Evolutionary conservation across 805 yeast species (phyloP).

Genomic region (Ogataea nakhonphanomensis): DNA sequence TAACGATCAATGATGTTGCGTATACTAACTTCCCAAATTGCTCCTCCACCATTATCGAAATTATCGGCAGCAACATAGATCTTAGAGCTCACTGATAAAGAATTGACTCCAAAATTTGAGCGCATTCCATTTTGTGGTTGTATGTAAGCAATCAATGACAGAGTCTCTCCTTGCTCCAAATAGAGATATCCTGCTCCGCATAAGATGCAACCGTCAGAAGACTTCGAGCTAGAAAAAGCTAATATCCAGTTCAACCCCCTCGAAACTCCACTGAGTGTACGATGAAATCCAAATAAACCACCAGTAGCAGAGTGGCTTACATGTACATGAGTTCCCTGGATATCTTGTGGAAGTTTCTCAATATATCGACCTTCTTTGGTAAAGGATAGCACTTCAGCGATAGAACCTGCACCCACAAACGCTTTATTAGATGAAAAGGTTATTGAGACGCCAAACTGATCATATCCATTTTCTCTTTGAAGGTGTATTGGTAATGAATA

Average conservation of each 20-base stretch:
- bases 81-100: constrained; percentile 8
- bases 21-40: constrained; percentile 41
- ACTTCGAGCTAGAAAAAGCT: constrained; percentile 30
- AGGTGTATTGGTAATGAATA: constrained; percentile 19
- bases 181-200: constrained; percentile 41
- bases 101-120: constrained; percentile 23
- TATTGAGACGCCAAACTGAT: constrained; percentile 40
- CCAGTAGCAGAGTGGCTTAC: constrained; percentile 23
- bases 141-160: constrained; percentile 16
- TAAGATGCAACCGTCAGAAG: constrained; percentile 28
- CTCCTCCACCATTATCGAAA: constrained; percentile 38
- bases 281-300: constrained; percentile 29
- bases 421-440: constrained; percentile 26
- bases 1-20: constrained; percentile 5
- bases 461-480: constrained; percentile 31
- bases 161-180: not conserved
- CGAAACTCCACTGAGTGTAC: constrained; percentile 23
- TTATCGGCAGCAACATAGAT: constrained; percentile 37
- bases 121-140: constrained; percentile 10
- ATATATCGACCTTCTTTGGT: constrained; percentile 16
- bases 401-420: constrained; percentile 38
- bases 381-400: constrained; percentile 37
- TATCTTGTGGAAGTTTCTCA: not conserved
- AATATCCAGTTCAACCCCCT: constrained; percentile 25
- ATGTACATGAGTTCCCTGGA: not conserved